Evolutionary conservation across 163 green algal species (phyloP).

Genomic region (Scenedesmus sp.): DNA sequence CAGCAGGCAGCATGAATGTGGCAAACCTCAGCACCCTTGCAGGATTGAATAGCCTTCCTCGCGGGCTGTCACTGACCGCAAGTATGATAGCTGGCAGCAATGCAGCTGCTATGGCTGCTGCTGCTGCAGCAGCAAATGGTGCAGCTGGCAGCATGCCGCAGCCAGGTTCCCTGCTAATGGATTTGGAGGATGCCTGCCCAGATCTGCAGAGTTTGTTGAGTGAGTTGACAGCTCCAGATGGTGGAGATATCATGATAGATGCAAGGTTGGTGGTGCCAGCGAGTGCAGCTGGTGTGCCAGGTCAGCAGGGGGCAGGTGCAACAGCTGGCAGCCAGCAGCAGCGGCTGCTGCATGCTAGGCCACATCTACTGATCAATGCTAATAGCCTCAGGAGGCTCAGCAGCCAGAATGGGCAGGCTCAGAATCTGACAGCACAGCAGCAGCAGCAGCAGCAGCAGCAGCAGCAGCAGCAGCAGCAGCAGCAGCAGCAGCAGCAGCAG

Average conservation of each 20-base stretch:
- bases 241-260: background rate
- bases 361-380: background rate
- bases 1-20: background rate
- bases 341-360: background rate
- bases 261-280: background rate
- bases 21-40: background rate
- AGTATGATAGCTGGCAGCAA: background rate
- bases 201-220: background rate
- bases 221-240: background rate
- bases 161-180: background rate
- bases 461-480: background rate
- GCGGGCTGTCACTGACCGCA: background rate
- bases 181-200: background rate
- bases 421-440: background rate
- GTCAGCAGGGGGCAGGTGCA: background rate
- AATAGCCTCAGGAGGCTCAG: background rate
- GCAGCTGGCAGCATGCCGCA: background rate
- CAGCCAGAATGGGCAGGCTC: background rate
- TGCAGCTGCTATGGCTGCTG: background rate
- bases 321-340: background rate
- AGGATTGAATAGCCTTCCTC: background rate
- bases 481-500: background rate
- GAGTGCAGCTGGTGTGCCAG: background rate
- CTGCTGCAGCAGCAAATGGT: background rate
- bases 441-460: constrained; percentile 13